Evolutionary conservation across 139 green algal genomes (phyloP), one percentile per base, ranked within the genome.

Genomic region (Trebouxia sp.): DNA sequence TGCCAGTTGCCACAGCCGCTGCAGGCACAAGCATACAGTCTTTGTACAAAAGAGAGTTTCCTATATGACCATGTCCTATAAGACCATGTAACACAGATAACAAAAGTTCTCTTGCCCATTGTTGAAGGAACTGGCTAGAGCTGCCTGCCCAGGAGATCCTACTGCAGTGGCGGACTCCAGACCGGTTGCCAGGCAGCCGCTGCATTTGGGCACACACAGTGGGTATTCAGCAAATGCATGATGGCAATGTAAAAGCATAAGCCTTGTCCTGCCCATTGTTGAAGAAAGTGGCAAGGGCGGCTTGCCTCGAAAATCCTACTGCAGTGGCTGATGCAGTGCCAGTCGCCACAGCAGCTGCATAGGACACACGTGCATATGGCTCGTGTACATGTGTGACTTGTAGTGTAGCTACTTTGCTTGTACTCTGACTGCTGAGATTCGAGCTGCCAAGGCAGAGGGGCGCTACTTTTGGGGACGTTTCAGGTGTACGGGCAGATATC

Each of bases 321-420:
- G 30, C 62, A 41, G 14, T 72, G 32, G n/a, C n/a, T n/a, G n/a
- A n/a, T n/a, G n/a, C n/a, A n/a, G n/a, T 22, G 50, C 50, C 50
- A 6, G 38, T 77, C 24, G 42, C 69, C 41, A 77, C 67, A 39
- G 39, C 69, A 41, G 69, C 38, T 77, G 42, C 41, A 75, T 48
- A 32, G 14, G 6, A 11, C 65, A 76, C 39, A 76, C 10, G 26
- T 38, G 26, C 20, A 22, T 1, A 43, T 38, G 48, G 48, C 50
- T 58, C 20, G 50, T 58, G 50, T 22, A 3, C 50, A 1, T 58
- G 50, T 28, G 50, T 3, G 3, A 94, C 79, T 84, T 96, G 69
- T 83, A 98, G 48, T 98, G 97, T 82, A 88, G 86, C 85, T 97
- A 96, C 86, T 95, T 94, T 79, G 65, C 78, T 0, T 79, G 83